Evolutionary conservation across 2,329 filamentous ascomycete genomes (phyloP), one percentile per base, ranked within the genome.

Genomic region (Macrophomina phaseolina): DNA sequence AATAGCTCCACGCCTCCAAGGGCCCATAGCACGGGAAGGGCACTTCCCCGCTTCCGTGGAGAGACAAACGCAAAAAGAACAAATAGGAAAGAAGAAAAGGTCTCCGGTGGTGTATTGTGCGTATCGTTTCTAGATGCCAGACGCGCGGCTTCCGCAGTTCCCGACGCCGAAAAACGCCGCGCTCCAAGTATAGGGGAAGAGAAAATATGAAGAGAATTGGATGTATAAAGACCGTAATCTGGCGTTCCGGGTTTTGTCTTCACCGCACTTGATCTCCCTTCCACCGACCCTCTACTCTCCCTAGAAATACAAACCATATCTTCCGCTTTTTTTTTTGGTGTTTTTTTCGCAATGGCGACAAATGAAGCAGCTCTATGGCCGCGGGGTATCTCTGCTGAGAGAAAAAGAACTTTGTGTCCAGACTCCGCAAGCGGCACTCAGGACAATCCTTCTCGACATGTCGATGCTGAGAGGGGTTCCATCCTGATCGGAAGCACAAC

Each of bases 311-410:
- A 55, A n/a, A n/a, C 14, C 3, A 34, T 6, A 23, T 42, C 18
- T 30, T 61, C 23, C 23, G 23, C 23, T 3, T 67, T 76, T 76
- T 38, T 77, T 78, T 56, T 77, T n/a, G 3, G 2, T 23, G 23
- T 52, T 62, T 16, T 30, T 49, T 48, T 49, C 32, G 32, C 32
- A 34, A 36, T 49, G 28, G 36, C 42, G 48, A 51, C 30, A 8
- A 53, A 64, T 28, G 60, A 53, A 45, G 36, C 28, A 5, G 32
- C 48, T 23, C 40, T 34, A 18, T 16, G 18, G 36, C 48, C 42
- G 46, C 14, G 46, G 61, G 61, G 61, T 64, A 64, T 64, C 61
- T 64, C 61, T 64, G 30, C 32, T 64, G 11, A 23, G 48, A 42
- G 38, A 63, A 46, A 60, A 60, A 28, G 28, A 60, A 30, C 18